phyloP scores from a whole-genome alignment of 305 asterid species.

The Ajuga reptans region DNA sequence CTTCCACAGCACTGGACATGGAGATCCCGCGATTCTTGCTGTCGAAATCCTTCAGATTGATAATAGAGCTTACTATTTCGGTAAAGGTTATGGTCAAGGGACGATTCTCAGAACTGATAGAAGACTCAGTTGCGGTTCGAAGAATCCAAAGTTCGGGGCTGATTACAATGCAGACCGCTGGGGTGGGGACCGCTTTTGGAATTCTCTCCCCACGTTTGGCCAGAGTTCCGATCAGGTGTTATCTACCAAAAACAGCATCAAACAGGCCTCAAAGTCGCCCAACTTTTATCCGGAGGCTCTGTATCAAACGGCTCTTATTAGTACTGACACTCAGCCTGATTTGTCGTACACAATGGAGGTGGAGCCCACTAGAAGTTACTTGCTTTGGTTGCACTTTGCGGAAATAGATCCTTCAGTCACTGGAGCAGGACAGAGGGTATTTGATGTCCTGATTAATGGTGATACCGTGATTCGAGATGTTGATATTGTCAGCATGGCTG shows the following conservation, averaged over 20 bases:
- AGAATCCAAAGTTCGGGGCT: constrained; percentile 50
- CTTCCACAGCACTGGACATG: constrained; percentile 96
- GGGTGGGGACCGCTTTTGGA: constrained; percentile 98
- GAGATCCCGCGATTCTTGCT: constrained; percentile 88
- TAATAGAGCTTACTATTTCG: constrained; percentile 60
- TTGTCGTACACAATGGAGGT: constrained; percentile 68
- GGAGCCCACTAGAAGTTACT: constrained; percentile 72
- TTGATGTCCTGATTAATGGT: constrained; percentile 68
- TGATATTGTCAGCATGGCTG: constrained; percentile 62
- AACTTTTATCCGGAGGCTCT: constrained; percentile 83
- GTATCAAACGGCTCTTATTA: constrained; percentile 61
- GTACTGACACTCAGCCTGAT: constrained; percentile 53
- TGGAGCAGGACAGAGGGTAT: constrained; percentile 61
- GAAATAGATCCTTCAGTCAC: constrained; percentile 74
- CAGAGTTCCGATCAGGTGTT: constrained; percentile 39
- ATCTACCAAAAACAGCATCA: constrained; percentile 38
- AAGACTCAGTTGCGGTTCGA: constrained; percentile 66
- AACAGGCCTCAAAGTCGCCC: constrained; percentile 47
- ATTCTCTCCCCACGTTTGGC: constrained; percentile 46
- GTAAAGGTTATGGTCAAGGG: constrained; percentile 68
- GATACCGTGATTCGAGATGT: constrained; percentile 40
- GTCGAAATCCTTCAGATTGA: constrained; percentile 86
- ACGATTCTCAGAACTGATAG: constrained; percentile 67
- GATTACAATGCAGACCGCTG: constrained; percentile 69
- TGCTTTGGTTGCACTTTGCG: constrained; percentile 94